Base-by-base conservation (phyloP, 495 filamentous ascomycete species). In the Lasiosphaeris hirsuta region DNA sequence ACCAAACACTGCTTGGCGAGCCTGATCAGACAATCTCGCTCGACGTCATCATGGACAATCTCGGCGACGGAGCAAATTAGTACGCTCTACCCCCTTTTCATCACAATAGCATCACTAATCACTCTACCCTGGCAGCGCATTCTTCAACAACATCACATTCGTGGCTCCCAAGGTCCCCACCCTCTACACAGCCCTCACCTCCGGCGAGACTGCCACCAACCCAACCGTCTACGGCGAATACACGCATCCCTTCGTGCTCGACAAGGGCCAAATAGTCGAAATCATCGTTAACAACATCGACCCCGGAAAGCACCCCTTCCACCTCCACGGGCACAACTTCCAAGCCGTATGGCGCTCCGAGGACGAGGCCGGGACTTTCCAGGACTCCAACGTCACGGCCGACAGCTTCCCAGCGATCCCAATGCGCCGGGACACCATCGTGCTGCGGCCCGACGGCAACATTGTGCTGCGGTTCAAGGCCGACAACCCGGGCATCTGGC, bases 261-360 rank as follows among this genome's bases (percentile, higher is more conserved):
- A 71, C 14, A 41, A 42, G n/a, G 53, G 53, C 17, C 41, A 55
- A 10, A 9, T 88, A 4, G 78, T 90, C 38, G 85, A 92, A 44
- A 82, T 92, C 19, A 69, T 87, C 33, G 53, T 91, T 19, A 90
- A 90, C 76, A 92, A 90, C 64, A 62, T 77, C 14, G 86, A 90
- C 60, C 61, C 74, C 0, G 84, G 84, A 44, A 80, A 47, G 7
- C 68, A 69, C 49, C 71, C 71, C 17, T 72, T 69, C 54, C 71
- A 74, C 52, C 56, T 73, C 11, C 43, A 91, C 73, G 88, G 88
- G 3, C 88, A 90, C 70, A 75, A 79, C 54, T 90, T 89, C 73
- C 87, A 90, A 60, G 65, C 86, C 4, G 58, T 85, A 41, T 68
- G 67, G 23, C 78, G 84, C 8, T 57, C 66, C 34, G 64, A 50